These are phyloP conservation scores for Corchorus capsularis DNA, from an alignment of 345 rosid genomes.

Conservation along the genomic window DNA sequence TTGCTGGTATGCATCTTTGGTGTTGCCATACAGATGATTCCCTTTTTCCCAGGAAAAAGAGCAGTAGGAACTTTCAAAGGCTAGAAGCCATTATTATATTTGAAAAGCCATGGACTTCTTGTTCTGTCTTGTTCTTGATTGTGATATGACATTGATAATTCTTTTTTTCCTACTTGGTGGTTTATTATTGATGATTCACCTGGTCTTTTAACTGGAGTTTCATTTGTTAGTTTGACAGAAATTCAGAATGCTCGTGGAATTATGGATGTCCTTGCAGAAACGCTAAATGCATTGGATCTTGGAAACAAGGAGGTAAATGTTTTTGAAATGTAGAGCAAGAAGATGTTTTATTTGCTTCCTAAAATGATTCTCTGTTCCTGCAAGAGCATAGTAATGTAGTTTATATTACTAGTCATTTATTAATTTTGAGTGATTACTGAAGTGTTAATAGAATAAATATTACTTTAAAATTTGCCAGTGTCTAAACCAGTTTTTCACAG, in stretches of 20 bases:
- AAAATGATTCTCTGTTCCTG: neutral
- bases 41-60: neutral
- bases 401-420: neutral
- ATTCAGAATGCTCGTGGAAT: constrained; percentile 97
- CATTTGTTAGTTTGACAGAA: constrained; percentile 77
- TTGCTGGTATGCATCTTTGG: neutral
- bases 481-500: too few relatives aligned
- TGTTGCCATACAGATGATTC: neutral
- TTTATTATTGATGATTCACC: constrained; percentile 14
- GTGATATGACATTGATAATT: constrained; percentile 4
- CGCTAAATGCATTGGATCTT: constrained; percentile 92
- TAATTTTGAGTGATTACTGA: neutral
- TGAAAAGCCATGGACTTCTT: constrained; percentile 11
- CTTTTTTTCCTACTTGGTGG: neutral
- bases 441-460: neutral
- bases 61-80: neutral
- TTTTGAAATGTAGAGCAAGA: constrained; percentile 10
- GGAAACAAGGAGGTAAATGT: constrained; percentile 78
- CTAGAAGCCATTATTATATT: neutral
- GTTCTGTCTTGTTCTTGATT: constrained; percentile 6
- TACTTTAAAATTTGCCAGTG: neutral
- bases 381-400: neutral
- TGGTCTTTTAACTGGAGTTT: constrained; percentile 31
- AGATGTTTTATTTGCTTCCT: neutral
- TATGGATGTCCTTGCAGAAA: constrained; percentile 98